phyloP scores from a whole-genome alignment of 2,329 filamentous ascomycete genomes.

The Lasiodiplodia gonubiensis region DNA sequence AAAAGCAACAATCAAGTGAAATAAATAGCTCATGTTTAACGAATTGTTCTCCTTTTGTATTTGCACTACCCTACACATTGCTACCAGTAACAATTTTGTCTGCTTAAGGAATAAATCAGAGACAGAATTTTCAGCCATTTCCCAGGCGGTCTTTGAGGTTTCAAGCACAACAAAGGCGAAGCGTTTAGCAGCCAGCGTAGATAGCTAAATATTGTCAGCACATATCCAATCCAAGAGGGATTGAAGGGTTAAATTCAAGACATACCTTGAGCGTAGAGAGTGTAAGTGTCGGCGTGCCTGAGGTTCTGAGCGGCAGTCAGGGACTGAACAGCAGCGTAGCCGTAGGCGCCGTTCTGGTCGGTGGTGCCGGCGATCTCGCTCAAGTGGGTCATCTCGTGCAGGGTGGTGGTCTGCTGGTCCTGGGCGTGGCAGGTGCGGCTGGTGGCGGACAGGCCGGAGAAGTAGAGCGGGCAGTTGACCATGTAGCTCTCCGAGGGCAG shows the following conservation, averaged over 20 bases:
- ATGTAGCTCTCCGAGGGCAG: conserved; percentile 61
- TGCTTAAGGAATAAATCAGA: neutral
- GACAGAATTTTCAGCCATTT: neutral
- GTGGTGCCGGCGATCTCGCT: conserved; percentile 63
- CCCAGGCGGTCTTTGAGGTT: no score
- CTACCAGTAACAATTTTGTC: neutral
- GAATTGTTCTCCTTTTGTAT: neutral
- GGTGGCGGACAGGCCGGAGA: conserved; percentile 58
- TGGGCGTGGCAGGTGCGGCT: conserved; percentile 64
- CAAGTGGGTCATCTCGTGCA: conserved; percentile 72
- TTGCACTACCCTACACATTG: neutral
- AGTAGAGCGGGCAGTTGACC: conserved; percentile 68
- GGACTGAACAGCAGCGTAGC: conserved; percentile 51
- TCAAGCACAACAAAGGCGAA: neutral
- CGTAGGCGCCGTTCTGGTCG: conserved; percentile 58
- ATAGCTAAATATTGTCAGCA: conserved; percentile 38
- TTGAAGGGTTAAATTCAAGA: neutral
- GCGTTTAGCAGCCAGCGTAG: conserved; percentile 48
- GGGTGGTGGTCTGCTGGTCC: conserved; percentile 67
- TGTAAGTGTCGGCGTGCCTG: conserved; percentile 69
- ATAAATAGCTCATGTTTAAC: neutral
- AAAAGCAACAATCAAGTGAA: neutral
- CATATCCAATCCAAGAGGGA: conserved; percentile 30
- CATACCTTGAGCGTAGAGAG: conserved; percentile 59
- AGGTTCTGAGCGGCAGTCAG: conserved; percentile 60